These are phyloP conservation scores for Thermochaetoides dissita DNA, from an alignment of 2,329 filamentous ascomycete genomes.

Conservation along the genomic window DNA sequence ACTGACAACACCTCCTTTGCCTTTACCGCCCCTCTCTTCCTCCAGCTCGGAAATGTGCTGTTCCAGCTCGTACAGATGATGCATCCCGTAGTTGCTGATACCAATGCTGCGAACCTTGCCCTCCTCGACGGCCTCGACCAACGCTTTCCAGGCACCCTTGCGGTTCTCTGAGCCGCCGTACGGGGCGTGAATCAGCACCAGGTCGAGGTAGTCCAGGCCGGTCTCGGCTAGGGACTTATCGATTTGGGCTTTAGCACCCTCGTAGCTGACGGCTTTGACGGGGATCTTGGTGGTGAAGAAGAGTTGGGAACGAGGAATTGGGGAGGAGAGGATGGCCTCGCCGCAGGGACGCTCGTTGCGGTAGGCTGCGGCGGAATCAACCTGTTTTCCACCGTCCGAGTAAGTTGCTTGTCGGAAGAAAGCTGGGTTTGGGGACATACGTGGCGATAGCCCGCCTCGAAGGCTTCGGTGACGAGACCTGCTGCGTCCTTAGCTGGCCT, in stretches of 20 bases:
- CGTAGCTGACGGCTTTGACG: slow-evolving; percentile 37
- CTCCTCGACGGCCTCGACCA: slow-evolving; percentile 48
- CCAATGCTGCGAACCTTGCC: slow-evolving; percentile 49
- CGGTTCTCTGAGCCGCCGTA: slow-evolving; percentile 42
- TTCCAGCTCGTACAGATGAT: slow-evolving; percentile 48
- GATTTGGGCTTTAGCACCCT: slow-evolving; percentile 49
- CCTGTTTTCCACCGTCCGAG: slow-evolving; percentile 18
- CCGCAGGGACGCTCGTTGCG: slow-evolving; percentile 36
- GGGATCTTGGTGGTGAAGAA: slow-evolving; percentile 45
- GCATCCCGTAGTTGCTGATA: slow-evolving; percentile 51
- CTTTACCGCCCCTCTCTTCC: slow-evolving; percentile 42
- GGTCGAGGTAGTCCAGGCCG: slow-evolving; percentile 52
- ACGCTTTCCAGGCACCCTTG: slow-evolving; percentile 47
- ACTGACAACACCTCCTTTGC: slow-evolving; percentile 58
- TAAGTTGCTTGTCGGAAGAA: neutral
- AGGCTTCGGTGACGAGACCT: slow-evolving; percentile 28
- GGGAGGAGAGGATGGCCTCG: slow-evolving; percentile 25
- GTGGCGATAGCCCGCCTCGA: slow-evolving; percentile 40
- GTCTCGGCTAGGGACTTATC: slow-evolving; percentile 47
- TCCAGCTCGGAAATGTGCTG: slow-evolving; percentile 47
- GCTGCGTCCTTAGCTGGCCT: slow-evolving; percentile 21
- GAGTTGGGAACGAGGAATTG: slow-evolving; percentile 31
- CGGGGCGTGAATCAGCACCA: slow-evolving; percentile 49
- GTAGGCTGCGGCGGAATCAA: slow-evolving; percentile 40
- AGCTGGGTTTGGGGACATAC: slow-evolving; percentile 18